phyloP scores from a whole-genome alignment of 2,329 filamentous ascomycete species.

The Pseudogymnoascus sp. region DNA sequence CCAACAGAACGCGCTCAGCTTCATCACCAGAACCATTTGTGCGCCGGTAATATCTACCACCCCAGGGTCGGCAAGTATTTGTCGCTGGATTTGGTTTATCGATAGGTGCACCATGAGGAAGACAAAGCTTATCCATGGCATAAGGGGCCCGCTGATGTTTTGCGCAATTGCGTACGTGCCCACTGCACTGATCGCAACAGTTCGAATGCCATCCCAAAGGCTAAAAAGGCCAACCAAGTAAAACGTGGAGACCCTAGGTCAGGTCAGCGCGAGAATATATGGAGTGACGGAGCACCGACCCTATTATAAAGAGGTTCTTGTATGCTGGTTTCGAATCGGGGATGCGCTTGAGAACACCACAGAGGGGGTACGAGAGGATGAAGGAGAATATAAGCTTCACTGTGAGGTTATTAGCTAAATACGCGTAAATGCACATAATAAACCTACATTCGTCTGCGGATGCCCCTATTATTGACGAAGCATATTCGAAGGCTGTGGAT shows the following conservation, averaged over 20 bases:
- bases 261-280: conserved; percentile 9
- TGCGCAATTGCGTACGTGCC: conserved; percentile 78
- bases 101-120: conserved; percentile 97
- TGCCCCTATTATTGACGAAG: conserved; percentile 47
- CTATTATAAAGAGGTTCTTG: conserved; percentile 83
- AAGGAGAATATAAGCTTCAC: conserved; percentile 92
- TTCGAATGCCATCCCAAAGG: conserved; percentile 76
- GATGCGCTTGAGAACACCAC: conserved; percentile 78
- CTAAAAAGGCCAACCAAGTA: conserved; percentile 91
- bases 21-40: conserved; percentile 98
- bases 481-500: conserved; percentile 50
- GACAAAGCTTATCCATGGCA: conserved; percentile 94
- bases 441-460: conserved; percentile 54
- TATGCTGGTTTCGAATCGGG: conserved; percentile 74
- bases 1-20: conserved; percentile 94
- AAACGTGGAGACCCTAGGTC: conserved; percentile 64
- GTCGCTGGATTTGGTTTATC: conserved; percentile 75
- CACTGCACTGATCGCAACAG: conserved; percentile 68
- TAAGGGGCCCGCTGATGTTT: conserved; percentile 77
- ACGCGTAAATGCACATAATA: not conserved
- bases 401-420: conserved; percentile 31
- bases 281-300: conserved; percentile 38
- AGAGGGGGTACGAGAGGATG: conserved; percentile 84
- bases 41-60: conserved; percentile 83
- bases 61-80: conserved; percentile 57